These are phyloP conservation scores for Candida orba DNA, from an alignment of 805 yeast genomes.

Conservation along the genomic window DNA sequence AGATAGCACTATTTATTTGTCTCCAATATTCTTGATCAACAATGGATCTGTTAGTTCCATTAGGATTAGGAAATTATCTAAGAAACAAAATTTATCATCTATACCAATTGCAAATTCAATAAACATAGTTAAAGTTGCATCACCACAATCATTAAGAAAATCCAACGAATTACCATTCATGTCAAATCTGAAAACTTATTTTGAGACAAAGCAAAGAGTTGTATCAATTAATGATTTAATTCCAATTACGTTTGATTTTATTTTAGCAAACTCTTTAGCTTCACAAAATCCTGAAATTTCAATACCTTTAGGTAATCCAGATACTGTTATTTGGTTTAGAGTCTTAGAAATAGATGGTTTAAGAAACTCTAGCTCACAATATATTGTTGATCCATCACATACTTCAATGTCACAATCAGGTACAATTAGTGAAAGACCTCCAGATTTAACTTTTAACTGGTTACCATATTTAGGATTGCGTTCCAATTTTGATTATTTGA, in stretches of 20 bases:
- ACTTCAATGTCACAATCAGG: constrained; percentile 70
- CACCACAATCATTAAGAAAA: constrained; percentile 62
- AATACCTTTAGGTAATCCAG: constrained; percentile 53
- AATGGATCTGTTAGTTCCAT: constrained; percentile 27
- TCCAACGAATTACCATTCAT: constrained; percentile 54
- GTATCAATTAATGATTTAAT: constrained; percentile 61
- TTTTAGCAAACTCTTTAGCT: constrained; percentile 44
- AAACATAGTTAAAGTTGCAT: constrained; percentile 58
- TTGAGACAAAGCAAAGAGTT: constrained; percentile 51
- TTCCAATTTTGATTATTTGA: constrained; percentile 30
- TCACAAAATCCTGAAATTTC: constrained; percentile 12
- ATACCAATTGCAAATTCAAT: constrained; percentile 53
- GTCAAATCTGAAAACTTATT: constrained; percentile 51
- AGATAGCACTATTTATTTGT: constrained; percentile 39
- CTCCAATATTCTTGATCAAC: constrained; percentile 56
- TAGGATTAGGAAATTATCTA: constrained; percentile 14
- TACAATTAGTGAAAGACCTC: constrained; percentile 33
- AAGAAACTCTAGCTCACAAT: constrained; percentile 31
- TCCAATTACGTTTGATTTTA: constrained; percentile 71
- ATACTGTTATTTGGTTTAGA: constrained; percentile 80
- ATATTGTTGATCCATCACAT: constrained; percentile 54
- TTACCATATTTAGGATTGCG: constrained; percentile 39
- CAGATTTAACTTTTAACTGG: constrained; percentile 32
- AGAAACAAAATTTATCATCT: constrained; percentile 12
- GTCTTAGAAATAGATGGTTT: constrained; percentile 41